phyloP scores from a whole-genome alignment of 257 asterid genomes.

The Ajuga chamaepitys region DNA sequence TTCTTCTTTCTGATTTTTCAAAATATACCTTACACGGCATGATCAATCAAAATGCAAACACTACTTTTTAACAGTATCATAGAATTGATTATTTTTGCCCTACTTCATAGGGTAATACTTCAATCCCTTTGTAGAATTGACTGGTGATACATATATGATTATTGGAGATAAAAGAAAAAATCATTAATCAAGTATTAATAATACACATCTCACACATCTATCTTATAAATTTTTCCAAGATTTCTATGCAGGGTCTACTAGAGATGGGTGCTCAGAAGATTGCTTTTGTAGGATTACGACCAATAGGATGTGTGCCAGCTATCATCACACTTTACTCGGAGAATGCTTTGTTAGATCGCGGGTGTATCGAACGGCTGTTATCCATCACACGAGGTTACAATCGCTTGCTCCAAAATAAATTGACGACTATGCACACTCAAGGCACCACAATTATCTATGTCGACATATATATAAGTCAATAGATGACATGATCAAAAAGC shows the following conservation, averaged over 20 bases:
- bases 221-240: too few relatives aligned
- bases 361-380: constrained; percentile 34
- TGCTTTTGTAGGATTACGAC: constrained; percentile 48
- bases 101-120: too few relatives aligned
- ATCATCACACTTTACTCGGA: constrained; percentile 38
- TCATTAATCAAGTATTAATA: too few relatives aligned
- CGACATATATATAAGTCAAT: constrained; percentile 37
- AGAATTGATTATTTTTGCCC: too few relatives aligned
- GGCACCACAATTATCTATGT: constrained; percentile 19
- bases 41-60: too few relatives aligned
- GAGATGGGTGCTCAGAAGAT: constrained; percentile 45
- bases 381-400: constrained; percentile 44
- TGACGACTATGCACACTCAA: constrained; percentile 20
- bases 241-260: constrained; percentile 41
- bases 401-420: constrained; percentile 22
- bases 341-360: constrained; percentile 23
- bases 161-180: too few relatives aligned
- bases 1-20: too few relatives aligned
- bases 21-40: too few relatives aligned
- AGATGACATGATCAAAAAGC: constrained; percentile 32
- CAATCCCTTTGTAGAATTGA: too few relatives aligned
- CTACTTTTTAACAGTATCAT: too few relatives aligned
- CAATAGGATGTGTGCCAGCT: constrained; percentile 60
- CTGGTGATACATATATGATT: too few relatives aligned
- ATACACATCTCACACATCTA: too few relatives aligned